phyloP scores from a whole-genome alignment of 108 stramenopile species.

The Fistulifera pelliculosa region DNA sequence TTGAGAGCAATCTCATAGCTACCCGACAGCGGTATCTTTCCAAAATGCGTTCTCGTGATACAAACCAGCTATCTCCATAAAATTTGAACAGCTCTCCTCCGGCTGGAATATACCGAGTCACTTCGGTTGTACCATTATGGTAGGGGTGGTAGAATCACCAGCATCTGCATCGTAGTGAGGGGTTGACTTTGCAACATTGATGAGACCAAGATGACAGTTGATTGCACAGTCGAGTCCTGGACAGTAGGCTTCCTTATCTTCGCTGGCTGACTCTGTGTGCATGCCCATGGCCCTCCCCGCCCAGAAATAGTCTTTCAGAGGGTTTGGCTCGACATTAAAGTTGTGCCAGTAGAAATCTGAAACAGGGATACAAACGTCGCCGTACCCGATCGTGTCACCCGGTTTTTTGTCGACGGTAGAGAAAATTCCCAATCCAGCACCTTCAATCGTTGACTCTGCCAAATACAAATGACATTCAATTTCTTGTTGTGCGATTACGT shows the following conservation, averaged over 20 bases:
- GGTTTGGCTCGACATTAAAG: not conserved
- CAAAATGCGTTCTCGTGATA: slow-evolving; percentile 16
- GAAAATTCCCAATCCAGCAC: slow-evolving; percentile 64
- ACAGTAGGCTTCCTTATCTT: slow-evolving; percentile 14
- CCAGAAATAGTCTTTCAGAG: slow-evolving; percentile 10
- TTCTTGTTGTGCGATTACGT: not conserved
- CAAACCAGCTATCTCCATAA: slow-evolving; percentile 64
- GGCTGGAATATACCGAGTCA: slow-evolving; percentile 24
- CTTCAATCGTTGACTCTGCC: slow-evolving; percentile 52
- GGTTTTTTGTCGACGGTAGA: slow-evolving; percentile 23
- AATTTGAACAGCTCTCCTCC: slow-evolving; percentile 60
- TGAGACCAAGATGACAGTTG: slow-evolving; percentile 25
- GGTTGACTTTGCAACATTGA: slow-evolving; percentile 20
- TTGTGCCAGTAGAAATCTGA: slow-evolving; percentile 14
- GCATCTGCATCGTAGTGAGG: slow-evolving; percentile 13
- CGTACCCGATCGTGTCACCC: slow-evolving; percentile 7
- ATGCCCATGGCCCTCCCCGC: slow-evolving; percentile 14
- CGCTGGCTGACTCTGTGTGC: not conserved
- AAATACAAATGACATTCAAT: slow-evolving; percentile 43
- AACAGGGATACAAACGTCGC: slow-evolving; percentile 11
- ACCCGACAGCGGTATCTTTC: slow-evolving; percentile 1
- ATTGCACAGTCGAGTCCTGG: slow-evolving; percentile 39
- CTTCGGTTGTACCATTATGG: slow-evolving; percentile 14
- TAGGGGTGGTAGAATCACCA: slow-evolving; percentile 38
- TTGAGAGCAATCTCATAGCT: slow-evolving; percentile 6